Evolutionary conservation across 306 rosid genomes (phyloP).

Genomic region (Medicago arabica): DNA sequence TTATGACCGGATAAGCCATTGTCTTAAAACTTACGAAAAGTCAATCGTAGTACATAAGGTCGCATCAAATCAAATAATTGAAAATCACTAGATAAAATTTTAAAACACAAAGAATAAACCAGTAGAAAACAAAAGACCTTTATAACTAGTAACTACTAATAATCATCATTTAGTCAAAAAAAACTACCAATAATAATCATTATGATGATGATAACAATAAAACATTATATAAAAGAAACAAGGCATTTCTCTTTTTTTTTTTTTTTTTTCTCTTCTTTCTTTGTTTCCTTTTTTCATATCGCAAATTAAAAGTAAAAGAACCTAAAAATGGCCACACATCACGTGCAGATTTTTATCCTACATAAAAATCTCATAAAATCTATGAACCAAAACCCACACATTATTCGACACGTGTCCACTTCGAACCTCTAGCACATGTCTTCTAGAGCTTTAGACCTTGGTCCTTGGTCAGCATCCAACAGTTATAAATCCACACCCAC

Average conservation of each 20-base stretch:
- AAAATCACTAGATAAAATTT: background rate
- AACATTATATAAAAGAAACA: background rate
- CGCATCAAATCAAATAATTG: slow-evolving; percentile 15
- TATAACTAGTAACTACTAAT: background rate
- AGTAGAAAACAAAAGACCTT: background rate
- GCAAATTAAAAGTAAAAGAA: background rate
- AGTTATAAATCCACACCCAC: background rate
- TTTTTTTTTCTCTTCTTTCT: too few species aligned
- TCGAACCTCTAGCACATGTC: slow-evolving; percentile 17
- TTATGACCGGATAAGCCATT: too few species aligned
- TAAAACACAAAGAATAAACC: background rate
- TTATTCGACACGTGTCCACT: slow-evolving; percentile 61
- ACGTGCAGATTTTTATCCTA: slow-evolving; percentile 76
- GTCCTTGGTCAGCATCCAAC: background rate
- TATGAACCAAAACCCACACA: slow-evolving; percentile 47
- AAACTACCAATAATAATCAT: background rate
- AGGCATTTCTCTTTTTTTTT: background rate
- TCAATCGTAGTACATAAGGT: background rate
- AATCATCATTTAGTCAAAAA: too few species aligned
- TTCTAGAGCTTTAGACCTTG: background rate
- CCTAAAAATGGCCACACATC: slow-evolving; percentile 40
- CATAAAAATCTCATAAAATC: slow-evolving; percentile 40
- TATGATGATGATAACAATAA: background rate
- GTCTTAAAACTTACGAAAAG: too few species aligned
- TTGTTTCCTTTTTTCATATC: background rate